These are phyloP conservation scores for Salix caprea DNA, from an alignment of 345 rosid genomes.

Conservation along the genomic window DNA sequence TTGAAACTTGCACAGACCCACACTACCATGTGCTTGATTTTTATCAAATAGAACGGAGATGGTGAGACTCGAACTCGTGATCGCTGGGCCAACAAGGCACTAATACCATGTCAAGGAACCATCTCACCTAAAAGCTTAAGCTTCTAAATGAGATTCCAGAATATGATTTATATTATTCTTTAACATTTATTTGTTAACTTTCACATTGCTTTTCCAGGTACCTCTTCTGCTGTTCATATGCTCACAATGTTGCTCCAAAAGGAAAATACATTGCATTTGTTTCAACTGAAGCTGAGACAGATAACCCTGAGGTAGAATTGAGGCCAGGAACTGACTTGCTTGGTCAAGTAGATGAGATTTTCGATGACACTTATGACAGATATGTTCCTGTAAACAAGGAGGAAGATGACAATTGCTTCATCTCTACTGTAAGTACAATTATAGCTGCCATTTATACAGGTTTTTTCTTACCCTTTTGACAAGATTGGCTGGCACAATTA, in stretches of 20 bases:
- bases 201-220: conserved; percentile 42
- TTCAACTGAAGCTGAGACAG: conserved; percentile 84
- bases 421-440: conserved; percentile 57
- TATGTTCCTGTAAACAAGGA: conserved; percentile 54
- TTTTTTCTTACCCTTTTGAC: too few relatives aligned
- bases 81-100: accelerated
- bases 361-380: conserved; percentile 73
- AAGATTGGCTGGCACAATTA: too few relatives aligned
- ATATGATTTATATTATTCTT: too few relatives aligned
- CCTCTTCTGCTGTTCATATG: conserved; percentile 86
- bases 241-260: conserved; percentile 87
- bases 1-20: too few relatives aligned
- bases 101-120: too few relatives aligned
- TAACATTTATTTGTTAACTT: neutral
- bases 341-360: conserved; percentile 69
- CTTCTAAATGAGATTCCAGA: too few relatives aligned
- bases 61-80: too few relatives aligned
- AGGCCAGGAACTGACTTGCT: conserved; percentile 74
- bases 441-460: too few relatives aligned
- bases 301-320: conserved; percentile 65
- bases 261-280: conserved; percentile 89
- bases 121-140: too few relatives aligned
- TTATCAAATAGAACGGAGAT: too few relatives aligned
- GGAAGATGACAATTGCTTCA: conserved; percentile 63
- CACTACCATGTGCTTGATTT: too few relatives aligned